Conservation (phyloP, 495 filamentous ascomycete genomes). For the Neurospora sp. region DNA sequence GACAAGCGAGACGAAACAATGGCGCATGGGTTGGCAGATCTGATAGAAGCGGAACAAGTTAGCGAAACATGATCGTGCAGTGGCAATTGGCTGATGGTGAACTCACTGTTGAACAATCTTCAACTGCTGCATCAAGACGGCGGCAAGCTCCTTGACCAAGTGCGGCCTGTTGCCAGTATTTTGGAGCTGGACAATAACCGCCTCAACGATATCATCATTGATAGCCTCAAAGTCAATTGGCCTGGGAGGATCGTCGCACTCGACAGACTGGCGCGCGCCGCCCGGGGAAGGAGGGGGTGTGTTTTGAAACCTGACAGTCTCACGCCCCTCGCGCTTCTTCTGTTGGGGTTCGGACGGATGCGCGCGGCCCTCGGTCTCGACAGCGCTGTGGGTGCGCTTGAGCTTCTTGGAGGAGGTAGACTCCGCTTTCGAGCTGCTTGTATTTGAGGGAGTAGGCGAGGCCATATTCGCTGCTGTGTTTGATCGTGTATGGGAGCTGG, state of each 20-base stretch:
- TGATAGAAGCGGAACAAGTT: slow-evolving; percentile 32
- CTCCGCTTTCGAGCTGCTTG: not conserved
- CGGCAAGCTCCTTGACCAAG: slow-evolving; percentile 85
- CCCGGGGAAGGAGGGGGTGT: slow-evolving; percentile 81
- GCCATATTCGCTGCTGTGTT: slow-evolving; percentile 32
- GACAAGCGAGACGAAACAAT: slow-evolving; percentile 89
- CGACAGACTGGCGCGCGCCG: slow-evolving; percentile 23
- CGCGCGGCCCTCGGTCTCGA: slow-evolving; percentile 35
- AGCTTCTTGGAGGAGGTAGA: slow-evolving; percentile 61
- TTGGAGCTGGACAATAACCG: slow-evolving; percentile 82
- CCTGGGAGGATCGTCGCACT: slow-evolving; percentile 36
- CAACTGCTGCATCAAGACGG: slow-evolving; percentile 63
- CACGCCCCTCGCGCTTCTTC: slow-evolving; percentile 33
- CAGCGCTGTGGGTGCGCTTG: slow-evolving; percentile 64
- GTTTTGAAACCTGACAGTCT: slow-evolving; percentile 47
- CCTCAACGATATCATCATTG: slow-evolving; percentile 90
- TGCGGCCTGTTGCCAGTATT: slow-evolving; percentile 89
- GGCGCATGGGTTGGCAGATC: slow-evolving; percentile 89
- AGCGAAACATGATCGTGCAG: slow-evolving; percentile 13
- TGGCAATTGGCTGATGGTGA: not conserved
- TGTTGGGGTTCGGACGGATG: slow-evolving; percentile 40
- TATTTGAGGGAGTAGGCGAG: slow-evolving; percentile 21
- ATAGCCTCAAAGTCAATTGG: slow-evolving; percentile 79
- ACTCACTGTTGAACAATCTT: slow-evolving; percentile 86
- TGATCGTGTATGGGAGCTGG: slow-evolving; percentile 8